Evolutionary conservation across 768 basidiomycete genomes (phyloP), one percentile per base, ranked within the genome.

Genomic region (Russula ochroleuca): DNA sequence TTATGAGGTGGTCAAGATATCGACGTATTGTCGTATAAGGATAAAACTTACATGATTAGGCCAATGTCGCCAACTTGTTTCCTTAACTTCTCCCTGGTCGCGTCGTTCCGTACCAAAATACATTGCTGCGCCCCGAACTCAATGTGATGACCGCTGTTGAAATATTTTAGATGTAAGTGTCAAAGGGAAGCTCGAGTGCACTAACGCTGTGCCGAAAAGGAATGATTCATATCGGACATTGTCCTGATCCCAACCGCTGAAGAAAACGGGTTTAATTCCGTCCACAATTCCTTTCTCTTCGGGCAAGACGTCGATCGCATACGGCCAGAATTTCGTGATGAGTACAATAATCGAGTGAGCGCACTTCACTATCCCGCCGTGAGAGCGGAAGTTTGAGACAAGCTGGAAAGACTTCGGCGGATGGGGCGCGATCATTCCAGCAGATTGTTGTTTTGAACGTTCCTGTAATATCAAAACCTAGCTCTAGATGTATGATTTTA

Each of bases 21-120:
- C 40, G 11, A 57, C 33, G 15, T 15, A 40, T 10, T 6, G 21
- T 4, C 0, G 11, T 25, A 33, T 3, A 17, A 33, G n/a, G 23
- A 25, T 10, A 17, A 31, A 28, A n/a, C 63, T 21, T 13, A 65
- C 66, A 67, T 65, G 35, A 67, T 65, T 11, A 65, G n/a, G 17
- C 74, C 75, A 13, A 73, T 62, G 49, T 68, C 69, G 2, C 75
- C 75, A 19, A 74, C 69, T 45, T 65, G 49, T 6, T 38, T 47
- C 19, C 70, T 68, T 2, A 76, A 54, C 41, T 68, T 56, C 6
- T 73, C 68, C 37, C 70, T 61, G 0, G 75, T 73, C 4, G 62
- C 58, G 19, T 75, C 73, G 49, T 72, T 67, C 9, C 75, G 71
- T 8, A 76, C 75, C 17, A 77, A 57, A n/a, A 77, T 76, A 52